These are phyloP conservation scores for Neopestalotiopsis sp. DNA, from an alignment of 2,329 filamentous ascomycete species.

Conservation along the genomic window DNA sequence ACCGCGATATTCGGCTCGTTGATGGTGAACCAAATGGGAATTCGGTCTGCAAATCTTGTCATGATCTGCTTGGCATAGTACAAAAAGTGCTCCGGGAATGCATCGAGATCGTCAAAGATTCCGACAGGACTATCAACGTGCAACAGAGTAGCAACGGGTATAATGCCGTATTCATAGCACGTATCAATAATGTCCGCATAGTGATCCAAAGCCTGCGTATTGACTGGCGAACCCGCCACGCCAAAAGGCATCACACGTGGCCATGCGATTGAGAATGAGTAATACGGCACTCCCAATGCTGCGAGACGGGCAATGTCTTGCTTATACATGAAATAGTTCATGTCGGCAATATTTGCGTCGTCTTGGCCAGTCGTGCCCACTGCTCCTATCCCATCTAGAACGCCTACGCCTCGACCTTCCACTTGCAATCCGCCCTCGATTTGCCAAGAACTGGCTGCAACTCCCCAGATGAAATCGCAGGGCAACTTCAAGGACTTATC, in stretches of 20 bases:
- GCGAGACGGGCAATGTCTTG: conserved; percentile 60
- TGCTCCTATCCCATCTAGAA: conserved; percentile 47
- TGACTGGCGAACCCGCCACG: conserved; percentile 54
- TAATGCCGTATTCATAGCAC: conserved; percentile 53
- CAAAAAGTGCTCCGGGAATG: conserved; percentile 56
- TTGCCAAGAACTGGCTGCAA: conserved; percentile 52
- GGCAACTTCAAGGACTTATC: conserved; percentile 56
- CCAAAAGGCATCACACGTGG: conserved; percentile 58
- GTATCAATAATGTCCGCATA: conserved; percentile 61
- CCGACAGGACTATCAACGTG: conserved; percentile 55
- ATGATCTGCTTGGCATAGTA: conserved; percentile 59
- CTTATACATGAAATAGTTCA: conserved; percentile 62
- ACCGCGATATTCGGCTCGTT: conserved; percentile 52
- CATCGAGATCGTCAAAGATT: conserved; percentile 52
- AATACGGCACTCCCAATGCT: conserved; percentile 55
- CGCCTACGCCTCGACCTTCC: conserved; percentile 48
- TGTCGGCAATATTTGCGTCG: conserved; percentile 45
- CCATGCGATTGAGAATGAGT: conserved; percentile 60
- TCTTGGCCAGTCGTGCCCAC: conserved; percentile 29
- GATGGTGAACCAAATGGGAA: conserved; percentile 59
- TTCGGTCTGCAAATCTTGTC: conserved; percentile 55
- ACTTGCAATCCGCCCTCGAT: conserved; percentile 51
- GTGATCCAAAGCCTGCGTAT: conserved; percentile 55
- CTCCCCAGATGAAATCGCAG: conserved; percentile 52
- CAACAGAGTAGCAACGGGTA: conserved; percentile 52